phyloP scores from a whole-genome alignment of 2,329 filamentous ascomycete genomes.

The Malbranchea zuffiana region DNA sequence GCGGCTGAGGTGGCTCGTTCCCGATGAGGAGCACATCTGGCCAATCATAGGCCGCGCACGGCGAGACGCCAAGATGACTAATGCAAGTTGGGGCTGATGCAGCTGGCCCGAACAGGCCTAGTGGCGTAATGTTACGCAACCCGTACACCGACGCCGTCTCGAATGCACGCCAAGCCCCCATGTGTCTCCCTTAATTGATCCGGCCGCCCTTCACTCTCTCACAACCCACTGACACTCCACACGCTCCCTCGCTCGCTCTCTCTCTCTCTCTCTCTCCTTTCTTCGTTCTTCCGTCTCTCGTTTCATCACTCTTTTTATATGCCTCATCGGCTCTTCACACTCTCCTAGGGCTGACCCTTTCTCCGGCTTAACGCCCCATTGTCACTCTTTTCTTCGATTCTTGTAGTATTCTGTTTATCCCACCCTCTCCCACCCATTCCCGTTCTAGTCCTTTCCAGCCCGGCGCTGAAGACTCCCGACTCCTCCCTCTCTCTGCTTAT shows the following conservation, averaged over 20 bases:
- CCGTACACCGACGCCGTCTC: too few species aligned
- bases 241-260: constrained; percentile 11
- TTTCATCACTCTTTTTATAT: background rate
- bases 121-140: too few species aligned
- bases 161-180: too few species aligned
- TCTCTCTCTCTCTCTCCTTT: constrained; percentile 13
- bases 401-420: constrained; percentile 12
- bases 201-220: constrained; percentile 13
- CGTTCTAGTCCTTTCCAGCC: constrained; percentile 2
- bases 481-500: constrained; percentile 1
- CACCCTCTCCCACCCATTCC: background rate
- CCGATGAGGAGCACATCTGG: too few species aligned
- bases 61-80: too few species aligned
- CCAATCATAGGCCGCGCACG: too few species aligned
- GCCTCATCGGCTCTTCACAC: constrained; percentile 9
- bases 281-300: constrained; percentile 24
- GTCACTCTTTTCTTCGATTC: constrained; percentile 13
- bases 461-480: constrained; percentile 5
- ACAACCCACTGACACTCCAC: constrained; percentile 4
- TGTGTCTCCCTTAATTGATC: too few species aligned
- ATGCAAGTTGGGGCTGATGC: too few species aligned
- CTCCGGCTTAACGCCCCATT: background rate
- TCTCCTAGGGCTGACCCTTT: background rate
- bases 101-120: too few species aligned
- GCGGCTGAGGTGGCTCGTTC: too few species aligned